Evolutionary conservation across 2,329 filamentous ascomycete genomes (phyloP), one percentile per base, ranked within the genome.

Genomic region (Cladophialophora immunda): DNA sequence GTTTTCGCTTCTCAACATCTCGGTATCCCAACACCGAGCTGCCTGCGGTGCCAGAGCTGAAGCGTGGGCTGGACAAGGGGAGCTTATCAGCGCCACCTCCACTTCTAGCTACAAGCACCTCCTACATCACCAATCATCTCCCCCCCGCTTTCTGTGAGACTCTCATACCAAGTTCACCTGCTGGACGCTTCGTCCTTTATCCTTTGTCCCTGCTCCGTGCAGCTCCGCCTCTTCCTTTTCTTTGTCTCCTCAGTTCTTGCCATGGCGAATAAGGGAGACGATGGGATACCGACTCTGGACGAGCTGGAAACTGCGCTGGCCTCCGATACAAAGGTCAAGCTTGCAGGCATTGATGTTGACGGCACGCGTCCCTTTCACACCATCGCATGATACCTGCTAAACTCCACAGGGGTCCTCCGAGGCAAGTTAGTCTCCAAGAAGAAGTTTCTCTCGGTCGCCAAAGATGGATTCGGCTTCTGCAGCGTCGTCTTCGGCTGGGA

Each of bases 401-500:
- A 58, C 19, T 19, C 22, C 30, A 29, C 62, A 71, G 71, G 71
- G 17, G 88, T 93, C 59, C 84, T 97, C 63, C 92, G 93, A 64
- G 93, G 93, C 73, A 97, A 97, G 82, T 86, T 97, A 68, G 89
- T 97, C 80, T 92, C 92, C 73, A 97, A 97, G 85, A 91, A 90
- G 77, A 97, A 97, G 82, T 97, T 97, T 79, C 83, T 97, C 41
- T 92, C 91, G 32, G 87, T 97, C 61, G 90, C 90, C n/a, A 80
- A 87, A 50, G 86, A 88, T 53, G 94, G 93, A 59, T 97, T 97
- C 74, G 94, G 93, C 62, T 97, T 97, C 84, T 97, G 94, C 83
- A 95, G 92, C 22, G 93, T 97, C 72, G 89, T 97, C 71, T 97
- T 97, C 75, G 93, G 94, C 77, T 97, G 94, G 94, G 93, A 97